phyloP scores from a whole-genome alignment of 2,329 filamentous ascomycete species.

The Cladophialophora immunda region DNA sequence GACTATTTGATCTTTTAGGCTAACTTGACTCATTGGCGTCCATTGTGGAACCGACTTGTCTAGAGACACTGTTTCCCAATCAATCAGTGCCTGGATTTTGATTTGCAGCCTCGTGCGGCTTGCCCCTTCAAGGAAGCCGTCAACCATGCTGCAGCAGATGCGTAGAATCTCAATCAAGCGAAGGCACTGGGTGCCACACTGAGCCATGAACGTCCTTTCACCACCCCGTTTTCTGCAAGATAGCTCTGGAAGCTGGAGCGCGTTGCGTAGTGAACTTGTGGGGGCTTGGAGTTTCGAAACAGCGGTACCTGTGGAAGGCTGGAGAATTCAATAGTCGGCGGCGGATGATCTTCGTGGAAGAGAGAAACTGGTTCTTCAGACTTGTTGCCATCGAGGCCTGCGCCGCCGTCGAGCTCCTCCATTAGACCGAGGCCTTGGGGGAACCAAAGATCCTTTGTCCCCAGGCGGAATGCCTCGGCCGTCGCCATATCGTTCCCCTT shows the following conservation, averaged over 20 bases:
- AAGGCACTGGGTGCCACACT: constrained; percentile 10
- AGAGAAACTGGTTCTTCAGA: constrained; percentile 14
- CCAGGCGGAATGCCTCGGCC: constrained; percentile 20
- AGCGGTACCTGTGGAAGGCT: constrained; percentile 20
- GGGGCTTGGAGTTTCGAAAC: constrained; percentile 15
- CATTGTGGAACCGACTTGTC: constrained; percentile 21
- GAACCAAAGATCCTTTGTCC: constrained; percentile 16
- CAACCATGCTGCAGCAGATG: constrained; percentile 12
- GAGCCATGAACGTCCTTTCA: constrained; percentile 22
- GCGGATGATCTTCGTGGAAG: neutral
- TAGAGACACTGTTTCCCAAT: constrained; percentile 18
- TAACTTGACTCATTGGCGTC: constrained; percentile 19
- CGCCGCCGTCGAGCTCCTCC: constrained; percentile 17
- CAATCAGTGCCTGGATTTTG: constrained; percentile 19
- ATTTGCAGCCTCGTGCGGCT: constrained; percentile 13
- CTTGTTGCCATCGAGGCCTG: constrained; percentile 18
- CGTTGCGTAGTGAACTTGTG: constrained; percentile 14
- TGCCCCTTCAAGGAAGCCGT: constrained; percentile 2
- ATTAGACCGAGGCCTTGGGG: constrained; percentile 16
- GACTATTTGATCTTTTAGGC: constrained; percentile 18
- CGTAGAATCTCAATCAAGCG: constrained; percentile 1
- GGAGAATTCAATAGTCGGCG: constrained; percentile 14
- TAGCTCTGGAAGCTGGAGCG: constrained; percentile 15
- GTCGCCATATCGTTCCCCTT: neutral
- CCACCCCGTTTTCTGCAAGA: constrained; percentile 24